Conservation (phyloP, 1,284 basidiomycete species). For the Heterobasidion parviporum region DNA sequence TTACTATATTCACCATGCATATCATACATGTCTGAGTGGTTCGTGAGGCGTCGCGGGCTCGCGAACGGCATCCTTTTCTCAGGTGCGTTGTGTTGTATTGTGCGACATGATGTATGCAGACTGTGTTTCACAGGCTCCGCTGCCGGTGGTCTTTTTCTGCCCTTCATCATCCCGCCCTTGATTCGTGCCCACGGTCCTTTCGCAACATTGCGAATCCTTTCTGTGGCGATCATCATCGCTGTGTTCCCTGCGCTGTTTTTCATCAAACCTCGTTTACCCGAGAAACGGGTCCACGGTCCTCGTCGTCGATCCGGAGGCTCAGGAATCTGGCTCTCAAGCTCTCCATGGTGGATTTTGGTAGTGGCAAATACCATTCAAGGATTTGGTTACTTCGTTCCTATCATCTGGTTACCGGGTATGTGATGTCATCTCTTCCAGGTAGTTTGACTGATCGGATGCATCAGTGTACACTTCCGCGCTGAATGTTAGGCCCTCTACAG, state of each 20-base stretch:
- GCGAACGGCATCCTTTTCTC: constrained; percentile 25
- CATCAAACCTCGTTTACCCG: constrained; percentile 17
- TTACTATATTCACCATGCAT: constrained; percentile 17
- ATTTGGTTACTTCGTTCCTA: constrained; percentile 15
- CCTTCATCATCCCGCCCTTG: constrained; percentile 15
- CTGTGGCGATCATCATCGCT: constrained; percentile 10
- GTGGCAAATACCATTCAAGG: constrained; percentile 18
- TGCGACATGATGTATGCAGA: not conserved
- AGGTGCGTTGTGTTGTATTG: constrained; percentile 10
- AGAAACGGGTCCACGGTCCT: constrained; percentile 11
- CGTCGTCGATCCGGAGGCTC: constrained; percentile 2
- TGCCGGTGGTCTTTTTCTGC: constrained; percentile 21
- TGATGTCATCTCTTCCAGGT: not conserved
- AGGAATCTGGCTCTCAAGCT: constrained; percentile 11
- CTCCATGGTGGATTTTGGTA: constrained; percentile 13
- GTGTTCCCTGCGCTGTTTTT: constrained; percentile 15
- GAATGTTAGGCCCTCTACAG: constrained; percentile 8
- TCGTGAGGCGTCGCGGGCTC: constrained; percentile 20
- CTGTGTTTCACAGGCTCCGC: constrained; percentile 15
- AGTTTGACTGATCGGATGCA: not conserved
- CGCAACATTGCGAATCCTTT: constrained; percentile 14
- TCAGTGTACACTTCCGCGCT: constrained; percentile 15
- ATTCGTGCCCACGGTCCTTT: constrained; percentile 11
- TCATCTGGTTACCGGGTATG: constrained; percentile 15
- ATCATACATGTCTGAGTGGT: constrained; percentile 25